A percentile compares a stretch with the other conserved stretches of the same genome.
Evolutionary conservation across 257 asterid species (phyloP).

Genomic region (Buddleja alternifolia): DNA sequence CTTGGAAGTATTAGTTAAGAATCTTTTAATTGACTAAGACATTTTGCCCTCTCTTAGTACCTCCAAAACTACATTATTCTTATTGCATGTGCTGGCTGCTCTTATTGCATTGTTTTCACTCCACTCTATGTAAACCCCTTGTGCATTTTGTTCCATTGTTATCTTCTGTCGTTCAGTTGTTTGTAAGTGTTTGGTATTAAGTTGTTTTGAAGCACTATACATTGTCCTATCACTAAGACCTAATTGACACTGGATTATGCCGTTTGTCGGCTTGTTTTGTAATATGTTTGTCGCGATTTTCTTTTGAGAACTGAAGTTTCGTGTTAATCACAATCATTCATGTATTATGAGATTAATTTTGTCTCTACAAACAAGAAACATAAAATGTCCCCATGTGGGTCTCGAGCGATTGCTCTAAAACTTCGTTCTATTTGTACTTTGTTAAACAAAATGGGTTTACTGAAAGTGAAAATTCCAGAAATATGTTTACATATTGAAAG

Average conservation of each 20-base stretch:
- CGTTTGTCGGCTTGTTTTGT: slow-evolving; percentile 25
- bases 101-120: neutral
- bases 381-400: slow-evolving; percentile 6
- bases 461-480: neutral
- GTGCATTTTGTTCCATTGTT: neutral
- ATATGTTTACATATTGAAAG: slow-evolving; percentile 9
- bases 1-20: neutral
- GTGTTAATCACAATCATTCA: no score
- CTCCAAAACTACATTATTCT: neutral
- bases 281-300: no score
- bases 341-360: no score
- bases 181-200: neutral
- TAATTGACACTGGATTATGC: neutral
- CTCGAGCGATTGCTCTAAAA: neutral
- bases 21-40: no score
- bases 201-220: neutral
- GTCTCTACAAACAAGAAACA: no score
- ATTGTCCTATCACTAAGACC: neutral
- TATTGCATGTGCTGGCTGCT: neutral
- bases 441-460: neutral
- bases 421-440: neutral
- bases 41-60: neutral
- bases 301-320: no score
- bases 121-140: neutral
- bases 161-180: no score